Conservation (phyloP, 352 stramenopile genomes). For the Globisporangium perplexum region DNA sequence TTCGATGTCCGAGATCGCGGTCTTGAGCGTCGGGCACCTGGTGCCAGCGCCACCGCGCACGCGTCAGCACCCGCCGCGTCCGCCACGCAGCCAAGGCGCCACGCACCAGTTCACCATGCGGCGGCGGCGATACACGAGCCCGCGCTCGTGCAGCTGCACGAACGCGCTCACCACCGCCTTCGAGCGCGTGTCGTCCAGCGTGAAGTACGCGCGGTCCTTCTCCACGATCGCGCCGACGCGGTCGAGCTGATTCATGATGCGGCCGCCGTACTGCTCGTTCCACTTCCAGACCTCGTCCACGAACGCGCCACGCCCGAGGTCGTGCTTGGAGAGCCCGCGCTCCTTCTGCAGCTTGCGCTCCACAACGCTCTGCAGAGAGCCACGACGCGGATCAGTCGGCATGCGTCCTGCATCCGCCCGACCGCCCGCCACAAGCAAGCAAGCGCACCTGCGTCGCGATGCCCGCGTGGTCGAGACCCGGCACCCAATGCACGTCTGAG, state of each 20-base stretch:
- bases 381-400: too few species aligned
- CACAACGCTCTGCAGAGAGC: conserved; percentile 96
- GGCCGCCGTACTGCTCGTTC: conserved; percentile 96
- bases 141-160: conserved; percentile 93
- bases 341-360: conserved; percentile 98
- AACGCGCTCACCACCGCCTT: conserved; percentile 61
- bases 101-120: conserved; percentile 98
- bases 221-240: conserved; percentile 94
- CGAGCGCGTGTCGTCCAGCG: conserved; percentile 94
- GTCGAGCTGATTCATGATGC: conserved; percentile 95
- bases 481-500: conserved; percentile 96
- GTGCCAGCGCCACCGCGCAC: not conserved
- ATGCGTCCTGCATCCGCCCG: too few species aligned
- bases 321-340: conserved; percentile 83
- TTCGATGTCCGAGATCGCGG: conserved; percentile 95
- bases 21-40: conserved; percentile 91
- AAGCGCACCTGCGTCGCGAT: conserved; percentile 94
- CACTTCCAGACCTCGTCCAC: conserved; percentile 96
- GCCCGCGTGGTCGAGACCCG: conserved; percentile 97
- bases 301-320: conserved; percentile 97
- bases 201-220: conserved; percentile 97
- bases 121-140: conserved; percentile 95
- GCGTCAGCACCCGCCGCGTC: not conserved
- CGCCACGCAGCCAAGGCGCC: not conserved
- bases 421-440: too few species aligned